Conservation (phyloP, 2,329 filamentous ascomycete genomes). For the Bertia moriformis region DNA sequence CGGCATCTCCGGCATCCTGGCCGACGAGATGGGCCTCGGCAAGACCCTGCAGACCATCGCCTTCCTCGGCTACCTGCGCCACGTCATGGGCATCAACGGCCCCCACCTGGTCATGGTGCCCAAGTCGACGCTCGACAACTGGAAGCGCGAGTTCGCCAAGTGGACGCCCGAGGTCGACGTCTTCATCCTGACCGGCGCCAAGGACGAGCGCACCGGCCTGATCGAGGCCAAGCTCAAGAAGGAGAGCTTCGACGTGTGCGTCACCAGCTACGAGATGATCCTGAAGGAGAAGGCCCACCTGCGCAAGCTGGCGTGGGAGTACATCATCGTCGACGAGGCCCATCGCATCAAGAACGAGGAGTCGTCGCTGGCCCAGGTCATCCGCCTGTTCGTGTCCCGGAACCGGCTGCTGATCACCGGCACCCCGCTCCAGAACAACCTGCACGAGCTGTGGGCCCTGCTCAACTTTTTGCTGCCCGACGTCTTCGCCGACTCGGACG, state of each 20-base stretch:
- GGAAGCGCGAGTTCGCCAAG: slow-evolving; percentile 82
- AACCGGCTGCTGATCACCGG: slow-evolving; percentile 92
- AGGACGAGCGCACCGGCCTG: slow-evolving; percentile 76
- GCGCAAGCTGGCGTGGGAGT: slow-evolving; percentile 98
- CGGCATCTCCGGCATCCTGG: slow-evolving; percentile 92
- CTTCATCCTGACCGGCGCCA: slow-evolving; percentile 81
- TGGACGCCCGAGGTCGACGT: slow-evolving; percentile 97
- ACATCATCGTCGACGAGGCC: slow-evolving; percentile 96
- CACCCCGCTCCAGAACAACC: slow-evolving; percentile 91
- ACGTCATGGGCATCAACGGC: slow-evolving; percentile 75
- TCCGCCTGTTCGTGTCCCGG: slow-evolving; percentile 86
- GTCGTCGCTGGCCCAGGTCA: slow-evolving; percentile 89
- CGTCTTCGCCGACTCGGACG: slow-evolving; percentile 90
- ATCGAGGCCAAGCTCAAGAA: slow-evolving; percentile 86
- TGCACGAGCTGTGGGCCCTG: slow-evolving; percentile 93
- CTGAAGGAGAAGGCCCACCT: slow-evolving; percentile 84
- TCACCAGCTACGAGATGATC: slow-evolving; percentile 99
- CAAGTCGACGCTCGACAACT: slow-evolving; percentile 96
- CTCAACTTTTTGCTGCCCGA: slow-evolving; percentile 96
- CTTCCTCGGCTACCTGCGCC: slow-evolving; percentile 86
- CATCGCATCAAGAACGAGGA: slow-evolving; percentile 99
- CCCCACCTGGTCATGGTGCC: slow-evolving; percentile 86
- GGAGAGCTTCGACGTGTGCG: slow-evolving; percentile 92
- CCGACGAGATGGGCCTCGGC: slow-evolving; percentile 96
- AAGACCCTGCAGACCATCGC: slow-evolving; percentile 97